Evolutionary conservation across 2,329 filamentous ascomycete genomes (phyloP).

Genomic region (Fusarium veterinarium): DNA sequence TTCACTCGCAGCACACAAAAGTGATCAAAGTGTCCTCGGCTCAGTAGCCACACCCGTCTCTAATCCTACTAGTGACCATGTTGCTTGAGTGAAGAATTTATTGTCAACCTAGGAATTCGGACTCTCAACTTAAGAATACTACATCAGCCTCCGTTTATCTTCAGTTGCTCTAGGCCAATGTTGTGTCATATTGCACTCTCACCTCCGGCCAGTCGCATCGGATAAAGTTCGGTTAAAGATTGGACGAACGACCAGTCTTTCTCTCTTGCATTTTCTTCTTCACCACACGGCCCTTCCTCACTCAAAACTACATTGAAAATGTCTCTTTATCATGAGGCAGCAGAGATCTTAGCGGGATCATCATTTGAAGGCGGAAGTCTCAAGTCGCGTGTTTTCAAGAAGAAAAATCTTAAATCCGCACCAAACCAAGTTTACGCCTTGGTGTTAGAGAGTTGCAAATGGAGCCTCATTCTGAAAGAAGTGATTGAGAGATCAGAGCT

Average conservation of each 20-base stretch:
- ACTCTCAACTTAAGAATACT: not conserved
- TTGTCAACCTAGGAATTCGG: not conserved
- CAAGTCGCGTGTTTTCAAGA: constrained; percentile 85
- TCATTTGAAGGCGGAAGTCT: constrained; percentile 75
- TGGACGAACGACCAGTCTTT: not conserved
- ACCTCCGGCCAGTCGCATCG: not conserved
- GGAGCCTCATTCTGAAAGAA: constrained; percentile 86
- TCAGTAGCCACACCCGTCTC: not conserved
- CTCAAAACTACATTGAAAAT: constrained; percentile 60
- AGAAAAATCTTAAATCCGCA: constrained; percentile 78
- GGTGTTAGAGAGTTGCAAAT: constrained; percentile 88
- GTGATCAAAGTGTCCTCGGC: not conserved
- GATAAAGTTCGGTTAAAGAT: constrained; percentile 35
- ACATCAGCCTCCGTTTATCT: not conserved
- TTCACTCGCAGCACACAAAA: not conserved
- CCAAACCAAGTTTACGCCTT: constrained; percentile 89
- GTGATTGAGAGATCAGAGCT: constrained; percentile 86
- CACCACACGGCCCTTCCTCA: not conserved
- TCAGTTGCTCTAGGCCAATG: too few species aligned
- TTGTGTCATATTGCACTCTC: not conserved
- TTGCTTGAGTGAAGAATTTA: not conserved
- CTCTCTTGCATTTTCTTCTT: constrained; percentile 33
- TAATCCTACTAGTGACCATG: not conserved
- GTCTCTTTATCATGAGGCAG: constrained; percentile 96
- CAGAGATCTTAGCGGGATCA: constrained; percentile 74